Evolutionary conservation across 2,329 filamentous ascomycete genomes (phyloP).

Genomic region (Purpureocillium lavendulum): DNA sequence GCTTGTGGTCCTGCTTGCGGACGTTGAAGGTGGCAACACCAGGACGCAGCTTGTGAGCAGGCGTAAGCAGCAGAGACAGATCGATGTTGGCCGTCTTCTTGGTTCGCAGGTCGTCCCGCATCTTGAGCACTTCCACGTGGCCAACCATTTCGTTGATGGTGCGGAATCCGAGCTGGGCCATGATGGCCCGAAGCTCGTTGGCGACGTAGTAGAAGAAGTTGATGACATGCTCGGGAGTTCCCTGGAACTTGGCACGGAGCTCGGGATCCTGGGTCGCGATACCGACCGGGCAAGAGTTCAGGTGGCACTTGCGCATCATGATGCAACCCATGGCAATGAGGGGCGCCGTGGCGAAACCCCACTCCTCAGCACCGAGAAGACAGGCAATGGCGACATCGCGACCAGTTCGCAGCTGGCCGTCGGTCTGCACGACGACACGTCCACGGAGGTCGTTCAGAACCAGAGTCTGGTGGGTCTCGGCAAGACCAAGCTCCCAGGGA

Average conservation of each 20-base stretch:
- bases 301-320: conserved; percentile 76
- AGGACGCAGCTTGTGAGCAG: conserved; percentile 89
- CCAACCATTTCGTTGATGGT: conserved; percentile 98
- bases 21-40: conserved; percentile 97
- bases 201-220: conserved; percentile 99
- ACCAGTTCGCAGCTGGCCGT: conserved; percentile 87
- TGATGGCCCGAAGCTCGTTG: conserved; percentile 92
- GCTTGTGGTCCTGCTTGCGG: conserved; percentile 91
- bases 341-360: conserved; percentile 91
- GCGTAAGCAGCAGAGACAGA: conserved; percentile 83
- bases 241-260: conserved; percentile 85
- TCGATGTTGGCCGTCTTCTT: conserved; percentile 91
- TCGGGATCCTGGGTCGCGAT: conserved; percentile 96
- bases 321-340: conserved; percentile 96
- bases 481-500: conserved; percentile 92
- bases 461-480: conserved; percentile 92
- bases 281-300: conserved; percentile 80
- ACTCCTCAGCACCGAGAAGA: conserved; percentile 94
- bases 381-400: conserved; percentile 92
- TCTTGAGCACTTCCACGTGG: conserved; percentile 75
- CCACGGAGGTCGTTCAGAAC: conserved; percentile 94
- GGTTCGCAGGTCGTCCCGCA: conserved; percentile 80
- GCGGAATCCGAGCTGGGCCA: conserved; percentile 91
- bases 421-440: conserved; percentile 91
- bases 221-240: conserved; percentile 91